Percentiles rank a stretch among this genome's conserved stretches.
Evolutionary conservation across 305 asterid species (phyloP).

Genomic region (Stenogyne calaminthoides): DNA sequence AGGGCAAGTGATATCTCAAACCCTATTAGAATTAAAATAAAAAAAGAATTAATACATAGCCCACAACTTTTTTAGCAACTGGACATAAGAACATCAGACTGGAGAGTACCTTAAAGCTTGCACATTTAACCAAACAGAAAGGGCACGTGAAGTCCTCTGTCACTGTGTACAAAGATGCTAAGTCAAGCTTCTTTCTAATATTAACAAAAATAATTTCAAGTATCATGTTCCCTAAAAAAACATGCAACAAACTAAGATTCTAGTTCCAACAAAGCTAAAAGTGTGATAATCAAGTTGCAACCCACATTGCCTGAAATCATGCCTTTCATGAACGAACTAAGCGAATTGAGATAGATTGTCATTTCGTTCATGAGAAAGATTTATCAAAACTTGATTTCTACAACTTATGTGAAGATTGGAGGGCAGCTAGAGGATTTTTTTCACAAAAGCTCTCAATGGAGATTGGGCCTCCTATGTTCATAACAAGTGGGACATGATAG

Average conservation of each 20-base stretch:
- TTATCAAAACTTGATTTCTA: not conserved
- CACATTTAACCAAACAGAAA: conserved; percentile 97
- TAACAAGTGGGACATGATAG: not conserved
- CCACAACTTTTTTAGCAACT: conserved; percentile 21
- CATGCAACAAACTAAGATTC: not conserved
- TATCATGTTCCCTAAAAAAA: not conserved
- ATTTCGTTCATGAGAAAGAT: not conserved
- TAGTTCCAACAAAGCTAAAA: not conserved
- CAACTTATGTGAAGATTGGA: not conserved
- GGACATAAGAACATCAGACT: conserved; percentile 31
- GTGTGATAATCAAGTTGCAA: not conserved
- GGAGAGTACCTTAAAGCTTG: conserved; percentile 83
- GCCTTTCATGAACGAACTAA: not conserved
- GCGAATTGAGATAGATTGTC: not conserved
- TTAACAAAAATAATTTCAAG: conserved; percentile 3
- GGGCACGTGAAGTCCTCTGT: conserved; percentile 99
- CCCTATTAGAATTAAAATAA: conserved; percentile 58
- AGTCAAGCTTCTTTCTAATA: conserved; percentile 35
- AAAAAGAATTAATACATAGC: conserved; percentile 34
- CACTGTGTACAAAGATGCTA: conserved; percentile 56
- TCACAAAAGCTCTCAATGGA: conserved; percentile 6
- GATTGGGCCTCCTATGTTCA: not conserved
- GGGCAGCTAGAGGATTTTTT: not conserved
- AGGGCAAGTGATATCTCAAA: conserved; percentile 76
- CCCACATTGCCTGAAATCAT: not conserved